phyloP scores from a whole-genome alignment of 768 basidiomycete species.

The Coprinellus micaceus region DNA sequence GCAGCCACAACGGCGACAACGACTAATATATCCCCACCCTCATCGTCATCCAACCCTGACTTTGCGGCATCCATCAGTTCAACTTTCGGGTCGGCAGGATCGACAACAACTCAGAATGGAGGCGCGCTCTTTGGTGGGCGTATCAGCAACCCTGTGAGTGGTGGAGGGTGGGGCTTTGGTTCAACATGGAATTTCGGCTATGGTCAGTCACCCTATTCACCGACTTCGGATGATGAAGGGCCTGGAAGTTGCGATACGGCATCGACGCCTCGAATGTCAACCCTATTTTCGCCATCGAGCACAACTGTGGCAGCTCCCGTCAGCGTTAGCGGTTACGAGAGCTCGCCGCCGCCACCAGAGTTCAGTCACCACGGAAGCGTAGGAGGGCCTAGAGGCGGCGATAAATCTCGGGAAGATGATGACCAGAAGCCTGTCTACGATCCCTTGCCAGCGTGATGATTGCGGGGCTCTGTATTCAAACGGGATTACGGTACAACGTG shows the following conservation, averaged over 20 bases:
- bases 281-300: slow-evolving; percentile 7
- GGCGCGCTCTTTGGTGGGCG: neutral
- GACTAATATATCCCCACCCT: neutral
- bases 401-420: neutral
- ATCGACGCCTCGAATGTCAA: slow-evolving; percentile 16
- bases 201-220: slow-evolving; percentile 32
- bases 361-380: neutral
- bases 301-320: neutral
- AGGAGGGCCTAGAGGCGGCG: neutral
- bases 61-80: neutral
- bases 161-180: neutral
- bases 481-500: no score
- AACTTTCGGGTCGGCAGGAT: neutral
- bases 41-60: neutral
- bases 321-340: neutral
- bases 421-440: neutral
- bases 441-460: neutral
- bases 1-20: neutral
- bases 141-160: neutral
- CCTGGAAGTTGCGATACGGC: neutral
- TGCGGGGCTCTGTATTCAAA: no score
- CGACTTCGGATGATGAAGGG: neutral
- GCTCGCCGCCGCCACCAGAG: neutral
- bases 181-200: slow-evolving; percentile 39
- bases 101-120: neutral